Percentiles rank a stretch among this genome's conserved stretches.
These are phyloP conservation scores for Dactylella cylindrospora DNA, from an alignment of 2,329 filamentous ascomycete species.

Conservation along the genomic window DNA sequence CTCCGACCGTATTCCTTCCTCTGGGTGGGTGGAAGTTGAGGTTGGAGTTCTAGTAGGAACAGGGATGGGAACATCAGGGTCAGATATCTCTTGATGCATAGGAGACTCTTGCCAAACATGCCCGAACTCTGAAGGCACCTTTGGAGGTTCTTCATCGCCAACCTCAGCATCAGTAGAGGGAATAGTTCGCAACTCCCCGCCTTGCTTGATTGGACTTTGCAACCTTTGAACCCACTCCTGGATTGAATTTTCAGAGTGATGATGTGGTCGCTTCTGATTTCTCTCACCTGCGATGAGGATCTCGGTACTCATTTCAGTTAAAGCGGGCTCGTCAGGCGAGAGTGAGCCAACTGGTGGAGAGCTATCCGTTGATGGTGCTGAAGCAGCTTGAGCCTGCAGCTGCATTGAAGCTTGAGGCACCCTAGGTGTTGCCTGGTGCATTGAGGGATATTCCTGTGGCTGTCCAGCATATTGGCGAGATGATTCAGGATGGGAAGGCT, in stretches of 20 bases:
- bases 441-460: not conserved
- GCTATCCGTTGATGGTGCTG: not conserved
- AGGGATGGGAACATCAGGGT: constrained; percentile 31
- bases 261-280: constrained; percentile 25
- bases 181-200: constrained; percentile 23
- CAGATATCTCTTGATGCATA: constrained; percentile 15
- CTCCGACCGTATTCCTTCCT: too few relatives aligned
- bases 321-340: constrained; percentile 16
- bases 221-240: constrained; percentile 28
- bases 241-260: constrained; percentile 14
- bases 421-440: not conserved
- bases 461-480: too few relatives aligned
- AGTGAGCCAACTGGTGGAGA: constrained; percentile 1
- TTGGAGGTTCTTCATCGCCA: not conserved
- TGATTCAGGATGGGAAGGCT: not conserved
- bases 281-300: constrained; percentile 32
- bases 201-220: constrained; percentile 1
- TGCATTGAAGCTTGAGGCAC: not conserved
- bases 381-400: not conserved
- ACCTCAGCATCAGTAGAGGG: constrained; percentile 19
- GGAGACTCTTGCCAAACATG: constrained; percentile 14
- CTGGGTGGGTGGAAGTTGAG: too few relatives aligned
- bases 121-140: not conserved
- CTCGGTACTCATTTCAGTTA: constrained; percentile 43
- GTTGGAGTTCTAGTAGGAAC: constrained; percentile 12